A percentile compares a stretch with the other conserved stretches of the same genome.
phyloP scores from a whole-genome alignment of 2,329 filamentous ascomycete species.

The Xylariaceae sp. region DNA sequence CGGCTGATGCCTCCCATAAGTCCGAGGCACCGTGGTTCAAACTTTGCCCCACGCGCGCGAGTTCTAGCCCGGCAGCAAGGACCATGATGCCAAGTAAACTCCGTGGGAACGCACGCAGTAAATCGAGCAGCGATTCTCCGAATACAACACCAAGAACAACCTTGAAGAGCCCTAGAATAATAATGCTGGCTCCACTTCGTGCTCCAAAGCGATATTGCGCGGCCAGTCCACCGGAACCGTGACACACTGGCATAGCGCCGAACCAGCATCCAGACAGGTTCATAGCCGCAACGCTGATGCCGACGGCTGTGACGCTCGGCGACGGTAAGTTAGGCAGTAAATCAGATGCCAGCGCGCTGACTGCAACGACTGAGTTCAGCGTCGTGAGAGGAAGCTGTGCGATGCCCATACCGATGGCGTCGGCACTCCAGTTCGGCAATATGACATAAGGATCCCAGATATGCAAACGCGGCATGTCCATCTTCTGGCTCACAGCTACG shows the following conservation, averaged over 20 bases:
- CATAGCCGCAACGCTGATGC: constrained; percentile 81
- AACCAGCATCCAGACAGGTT: constrained; percentile 90
- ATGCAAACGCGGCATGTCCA: constrained; percentile 56
- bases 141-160: constrained; percentile 76
- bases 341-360: constrained; percentile 77
- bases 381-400: constrained; percentile 91
- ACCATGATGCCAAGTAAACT: constrained; percentile 86
- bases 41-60: constrained; percentile 83
- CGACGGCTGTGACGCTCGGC: constrained; percentile 77
- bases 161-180: constrained; percentile 79
- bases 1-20: constrained; percentile 48
- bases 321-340: constrained; percentile 72
- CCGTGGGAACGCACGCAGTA: constrained; percentile 76
- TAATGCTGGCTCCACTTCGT: constrained; percentile 81
- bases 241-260: constrained; percentile 89
- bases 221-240: constrained; percentile 88
- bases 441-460: constrained; percentile 65
- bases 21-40: constrained; percentile 74
- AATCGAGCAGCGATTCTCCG: constrained; percentile 72
- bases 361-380: constrained; percentile 90
- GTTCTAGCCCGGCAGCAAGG: constrained; percentile 83
- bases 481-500: constrained; percentile 38
- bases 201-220: constrained; percentile 92
- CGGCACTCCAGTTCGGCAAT: constrained; percentile 51
- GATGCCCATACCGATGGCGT: constrained; percentile 66